phyloP scores from a whole-genome alignment of 805 yeast genomes.

The Myxozyma kluyveri region DNA sequence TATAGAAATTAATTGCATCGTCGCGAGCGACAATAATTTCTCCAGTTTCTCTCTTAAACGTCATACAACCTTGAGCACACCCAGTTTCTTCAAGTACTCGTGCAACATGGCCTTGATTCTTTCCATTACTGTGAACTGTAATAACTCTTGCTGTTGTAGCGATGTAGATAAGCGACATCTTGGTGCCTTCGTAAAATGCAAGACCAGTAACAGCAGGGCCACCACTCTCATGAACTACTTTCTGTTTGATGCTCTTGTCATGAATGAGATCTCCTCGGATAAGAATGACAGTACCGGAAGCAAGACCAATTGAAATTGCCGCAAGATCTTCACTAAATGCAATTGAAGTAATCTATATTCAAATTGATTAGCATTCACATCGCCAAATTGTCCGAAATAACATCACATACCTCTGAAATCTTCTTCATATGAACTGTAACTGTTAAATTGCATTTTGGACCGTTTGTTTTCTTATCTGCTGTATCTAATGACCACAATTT shows the following conservation, averaged over 20 bases:
- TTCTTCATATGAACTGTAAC: constrained; percentile 71
- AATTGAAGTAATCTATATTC: constrained; percentile 50
- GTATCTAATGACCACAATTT: constrained; percentile 72
- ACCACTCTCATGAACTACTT: constrained; percentile 66
- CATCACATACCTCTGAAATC: constrained; percentile 58
- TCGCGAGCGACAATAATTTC: constrained; percentile 64
- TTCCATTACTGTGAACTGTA: constrained; percentile 72
- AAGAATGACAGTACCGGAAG: constrained; percentile 77
- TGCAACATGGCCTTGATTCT: constrained; percentile 66
- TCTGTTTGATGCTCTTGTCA: constrained; percentile 87
- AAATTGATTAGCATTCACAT: not conserved
- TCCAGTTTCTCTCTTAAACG: constrained; percentile 39
- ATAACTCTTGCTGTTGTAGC: constrained; percentile 71
- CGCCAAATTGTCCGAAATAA: not conserved
- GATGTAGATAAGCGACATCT: constrained; percentile 58
- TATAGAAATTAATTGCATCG: constrained; percentile 64
- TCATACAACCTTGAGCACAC: constrained; percentile 47
- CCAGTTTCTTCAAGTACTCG: constrained; percentile 49
- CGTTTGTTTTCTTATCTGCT: constrained; percentile 30
- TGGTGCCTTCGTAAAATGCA: constrained; percentile 48
- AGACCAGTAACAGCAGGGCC: constrained; percentile 78
- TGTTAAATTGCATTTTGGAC: constrained; percentile 56
- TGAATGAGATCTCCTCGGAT: constrained; percentile 83
- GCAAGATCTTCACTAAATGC: constrained; percentile 54
- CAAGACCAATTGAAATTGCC: constrained; percentile 71